Evolutionary conservation across 352 stramenopile genomes (phyloP).

Genomic region (Pythium coloratum): DNA sequence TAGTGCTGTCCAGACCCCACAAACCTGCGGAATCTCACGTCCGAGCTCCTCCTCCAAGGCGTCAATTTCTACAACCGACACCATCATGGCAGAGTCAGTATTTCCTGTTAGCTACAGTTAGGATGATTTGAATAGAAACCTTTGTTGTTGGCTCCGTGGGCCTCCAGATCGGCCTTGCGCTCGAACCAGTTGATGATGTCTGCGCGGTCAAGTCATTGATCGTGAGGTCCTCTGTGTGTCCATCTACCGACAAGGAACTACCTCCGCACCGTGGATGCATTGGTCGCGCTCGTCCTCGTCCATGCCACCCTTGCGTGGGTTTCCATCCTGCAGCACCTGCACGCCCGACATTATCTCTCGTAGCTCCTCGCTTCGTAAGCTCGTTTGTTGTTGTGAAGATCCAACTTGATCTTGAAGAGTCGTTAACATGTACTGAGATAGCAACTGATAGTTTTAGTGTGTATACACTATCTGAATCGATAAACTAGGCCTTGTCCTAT

Average conservation of each 20-base stretch:
- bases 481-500: background rate
- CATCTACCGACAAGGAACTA: background rate
- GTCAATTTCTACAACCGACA: conserved; percentile 52
- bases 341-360: conserved; percentile 61
- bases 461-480: background rate
- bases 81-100: background rate
- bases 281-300: conserved; percentile 75
- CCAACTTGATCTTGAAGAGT: conserved; percentile 3
- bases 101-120: background rate
- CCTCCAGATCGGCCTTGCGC: conserved; percentile 67
- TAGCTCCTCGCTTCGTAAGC: background rate
- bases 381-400: background rate
- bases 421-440: background rate
- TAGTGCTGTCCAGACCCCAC: background rate
- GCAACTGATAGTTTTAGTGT: background rate
- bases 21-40: conserved; percentile 40
- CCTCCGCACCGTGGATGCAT: conserved; percentile 64
- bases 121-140: conserved; percentile 28
- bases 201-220: conserved; percentile 14
- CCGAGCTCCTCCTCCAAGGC: conserved; percentile 67
- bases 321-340: conserved; percentile 68
- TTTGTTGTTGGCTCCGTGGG: conserved; percentile 39
- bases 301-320: conserved; percentile 78
- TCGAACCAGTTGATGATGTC: conserved; percentile 87
- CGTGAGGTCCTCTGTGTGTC: background rate